Percentiles rank a stretch among this genome's conserved stretches.
These are phyloP conservation scores for Calvatia gigantea DNA, from an alignment of 768 basidiomycete genomes.

Conservation along the genomic window DNA sequence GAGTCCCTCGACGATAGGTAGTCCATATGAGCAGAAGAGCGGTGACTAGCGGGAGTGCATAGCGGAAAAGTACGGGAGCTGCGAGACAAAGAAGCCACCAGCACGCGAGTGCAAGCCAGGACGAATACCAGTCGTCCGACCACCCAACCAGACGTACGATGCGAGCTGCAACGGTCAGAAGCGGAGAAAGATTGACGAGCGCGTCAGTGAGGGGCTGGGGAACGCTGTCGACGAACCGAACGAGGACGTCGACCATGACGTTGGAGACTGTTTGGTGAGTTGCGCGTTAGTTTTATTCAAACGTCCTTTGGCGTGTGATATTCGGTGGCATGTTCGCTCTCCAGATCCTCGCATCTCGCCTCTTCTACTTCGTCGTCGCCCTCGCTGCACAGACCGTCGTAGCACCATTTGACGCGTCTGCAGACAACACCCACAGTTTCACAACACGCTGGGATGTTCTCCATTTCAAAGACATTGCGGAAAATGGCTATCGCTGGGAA, in stretches of 20 bases:
- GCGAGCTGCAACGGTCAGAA: conserved; percentile 40
- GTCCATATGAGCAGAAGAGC: conserved; percentile 26
- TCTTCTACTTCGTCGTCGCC: conserved; percentile 24
- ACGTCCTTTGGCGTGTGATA: not conserved
- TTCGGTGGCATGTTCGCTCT: not conserved
- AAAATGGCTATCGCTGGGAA: conserved; percentile 58
- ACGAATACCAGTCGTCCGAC: conserved; percentile 54
- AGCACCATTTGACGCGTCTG: conserved; percentile 34
- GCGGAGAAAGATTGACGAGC: conserved; percentile 60
- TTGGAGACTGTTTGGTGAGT: not conserved
- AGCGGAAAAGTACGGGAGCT: conserved; percentile 43
- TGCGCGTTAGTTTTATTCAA: not conserved
- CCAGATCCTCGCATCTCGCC: conserved; percentile 18
- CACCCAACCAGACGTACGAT: conserved; percentile 52
- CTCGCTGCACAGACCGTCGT: conserved; percentile 21
- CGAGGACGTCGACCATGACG: conserved; percentile 16
- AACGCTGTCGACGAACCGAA: conserved; percentile 53
- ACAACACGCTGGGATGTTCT: conserved; percentile 82
- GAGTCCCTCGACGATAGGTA: conserved; percentile 11
- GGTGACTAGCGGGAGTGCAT: conserved; percentile 50
- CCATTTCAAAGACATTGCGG: conserved; percentile 73
- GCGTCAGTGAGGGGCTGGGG: conserved; percentile 59
- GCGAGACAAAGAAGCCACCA: conserved; percentile 83
- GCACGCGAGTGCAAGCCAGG: conserved; percentile 59
- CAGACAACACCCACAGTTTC: conserved; percentile 23